Conservation (phyloP, 768 basidiomycete species). For the Trametes cinnabarina region DNA sequence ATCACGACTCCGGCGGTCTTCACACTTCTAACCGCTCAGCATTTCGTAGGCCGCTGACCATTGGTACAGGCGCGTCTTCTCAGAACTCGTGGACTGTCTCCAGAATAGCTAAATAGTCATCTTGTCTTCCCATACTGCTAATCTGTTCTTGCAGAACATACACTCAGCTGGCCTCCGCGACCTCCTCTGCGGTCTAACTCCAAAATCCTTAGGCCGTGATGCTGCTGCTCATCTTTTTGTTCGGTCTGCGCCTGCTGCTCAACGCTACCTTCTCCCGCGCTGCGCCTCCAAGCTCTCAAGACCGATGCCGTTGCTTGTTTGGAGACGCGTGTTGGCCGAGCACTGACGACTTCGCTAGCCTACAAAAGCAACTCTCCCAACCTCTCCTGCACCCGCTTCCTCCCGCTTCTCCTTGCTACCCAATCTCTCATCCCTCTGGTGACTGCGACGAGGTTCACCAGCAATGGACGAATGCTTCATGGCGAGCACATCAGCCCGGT, state of each 20-base stretch:
- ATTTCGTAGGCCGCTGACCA: not conserved
- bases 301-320: conserved; percentile 26
- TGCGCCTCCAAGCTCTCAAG: not conserved
- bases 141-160: not conserved
- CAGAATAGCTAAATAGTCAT: not conserved
- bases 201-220: not conserved
- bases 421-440: conserved; percentile 32
- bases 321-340: conserved; percentile 45
- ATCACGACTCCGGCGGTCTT: not conserved
- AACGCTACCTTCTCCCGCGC: not conserved
- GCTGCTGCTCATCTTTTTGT: not conserved
- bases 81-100: not conserved
- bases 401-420: conserved; percentile 43
- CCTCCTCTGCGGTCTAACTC: not conserved
- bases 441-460: conserved; percentile 35
- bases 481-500: conserved; percentile 43
- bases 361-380: conserved; percentile 41
- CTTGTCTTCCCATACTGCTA: not conserved
- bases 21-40: not conserved
- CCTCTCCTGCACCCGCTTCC: conserved; percentile 43
- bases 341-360: conserved; percentile 30
- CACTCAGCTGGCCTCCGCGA: not conserved
- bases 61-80: not conserved
- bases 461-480: conserved; percentile 34
- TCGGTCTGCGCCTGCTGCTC: not conserved